Percentiles rank a stretch among this genome's conserved stretches.
These are phyloP conservation scores for Aspergillus viridinutans DNA, from an alignment of 2,329 filamentous ascomycete genomes.

Conservation along the genomic window DNA sequence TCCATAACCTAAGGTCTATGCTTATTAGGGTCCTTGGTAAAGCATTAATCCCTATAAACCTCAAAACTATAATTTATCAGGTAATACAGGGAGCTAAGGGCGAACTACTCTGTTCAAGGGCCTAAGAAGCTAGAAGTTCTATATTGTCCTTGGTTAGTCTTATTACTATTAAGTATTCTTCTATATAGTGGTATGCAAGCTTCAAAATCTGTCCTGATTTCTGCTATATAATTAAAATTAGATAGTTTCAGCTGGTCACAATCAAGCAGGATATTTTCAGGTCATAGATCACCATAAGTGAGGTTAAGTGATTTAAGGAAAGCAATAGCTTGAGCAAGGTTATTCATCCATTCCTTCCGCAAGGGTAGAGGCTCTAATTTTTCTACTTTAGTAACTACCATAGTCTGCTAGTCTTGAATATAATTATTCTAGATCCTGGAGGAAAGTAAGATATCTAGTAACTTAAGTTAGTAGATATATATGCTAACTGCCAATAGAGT, in stretches of 20 bases:
- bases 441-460: conserved; percentile 19
- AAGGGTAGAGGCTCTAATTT: conserved; percentile 24
- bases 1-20: conserved; percentile 19
- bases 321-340: conserved; percentile 27
- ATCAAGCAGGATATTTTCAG: conserved; percentile 30
- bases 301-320: conserved; percentile 32
- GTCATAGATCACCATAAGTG: conserved; percentile 28
- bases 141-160: conserved; percentile 14
- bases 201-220: conserved; percentile 23
- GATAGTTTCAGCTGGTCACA: conserved; percentile 24
- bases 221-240: conserved; percentile 26
- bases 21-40: conserved; percentile 20
- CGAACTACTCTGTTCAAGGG: conserved; percentile 30
- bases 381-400: conserved; percentile 20
- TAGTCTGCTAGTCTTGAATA: conserved; percentile 14
- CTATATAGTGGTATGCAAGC: conserved; percentile 22
- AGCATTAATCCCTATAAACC: conserved; percentile 24
- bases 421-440: conserved; percentile 21
- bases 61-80: conserved; percentile 30
- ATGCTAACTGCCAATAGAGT: neutral
- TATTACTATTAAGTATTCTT: conserved; percentile 20
- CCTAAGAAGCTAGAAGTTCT: conserved; percentile 21
- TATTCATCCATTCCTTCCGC: conserved; percentile 29
- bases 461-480: conserved; percentile 11
- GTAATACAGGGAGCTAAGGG: conserved; percentile 30